phyloP scores from a whole-genome alignment of 1,139 yeast species.

The Yamadazyma trypodendri region DNA sequence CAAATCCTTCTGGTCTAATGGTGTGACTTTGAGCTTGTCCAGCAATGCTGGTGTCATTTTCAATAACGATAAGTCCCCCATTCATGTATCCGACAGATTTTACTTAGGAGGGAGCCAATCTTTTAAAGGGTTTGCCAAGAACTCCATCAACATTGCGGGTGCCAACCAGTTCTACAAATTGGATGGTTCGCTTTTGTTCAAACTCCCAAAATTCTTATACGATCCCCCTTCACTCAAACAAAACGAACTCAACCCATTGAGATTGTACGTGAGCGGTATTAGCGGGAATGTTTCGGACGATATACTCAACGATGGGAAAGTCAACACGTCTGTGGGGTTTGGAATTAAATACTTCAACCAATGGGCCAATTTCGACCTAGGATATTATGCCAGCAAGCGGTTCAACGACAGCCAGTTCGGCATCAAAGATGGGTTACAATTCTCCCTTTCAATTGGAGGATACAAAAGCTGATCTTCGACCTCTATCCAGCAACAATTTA shows the following conservation, averaged over 20 bases:
- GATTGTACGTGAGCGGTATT: slow-evolving; percentile 40
- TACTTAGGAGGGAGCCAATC: slow-evolving; percentile 46
- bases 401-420: slow-evolving; percentile 24
- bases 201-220: slow-evolving; percentile 34
- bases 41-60: slow-evolving; percentile 36
- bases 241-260: slow-evolving; percentile 36
- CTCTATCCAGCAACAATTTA: neutral
- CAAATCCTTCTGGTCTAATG: slow-evolving; percentile 38
- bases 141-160: slow-evolving; percentile 38
- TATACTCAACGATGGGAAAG: slow-evolving; percentile 21
- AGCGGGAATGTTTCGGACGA: slow-evolving; percentile 35
- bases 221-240: slow-evolving; percentile 15
- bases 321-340: slow-evolving; percentile 39
- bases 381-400: slow-evolving; percentile 41
- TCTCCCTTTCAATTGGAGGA: slow-evolving; percentile 47
- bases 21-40: slow-evolving; percentile 22
- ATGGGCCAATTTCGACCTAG: slow-evolving; percentile 49
- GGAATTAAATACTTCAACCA: slow-evolving; percentile 44
- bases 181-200: slow-evolving; percentile 34
- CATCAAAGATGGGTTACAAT: slow-evolving; percentile 47
- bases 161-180: slow-evolving; percentile 41
- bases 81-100: slow-evolving; percentile 49
- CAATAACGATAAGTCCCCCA: slow-evolving; percentile 21
- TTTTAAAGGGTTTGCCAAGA: slow-evolving; percentile 40
- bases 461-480: slow-evolving; percentile 21